Conservation (phyloP, 2,329 filamentous ascomycete species). For the Teratosphaeria zuluensis region DNA sequence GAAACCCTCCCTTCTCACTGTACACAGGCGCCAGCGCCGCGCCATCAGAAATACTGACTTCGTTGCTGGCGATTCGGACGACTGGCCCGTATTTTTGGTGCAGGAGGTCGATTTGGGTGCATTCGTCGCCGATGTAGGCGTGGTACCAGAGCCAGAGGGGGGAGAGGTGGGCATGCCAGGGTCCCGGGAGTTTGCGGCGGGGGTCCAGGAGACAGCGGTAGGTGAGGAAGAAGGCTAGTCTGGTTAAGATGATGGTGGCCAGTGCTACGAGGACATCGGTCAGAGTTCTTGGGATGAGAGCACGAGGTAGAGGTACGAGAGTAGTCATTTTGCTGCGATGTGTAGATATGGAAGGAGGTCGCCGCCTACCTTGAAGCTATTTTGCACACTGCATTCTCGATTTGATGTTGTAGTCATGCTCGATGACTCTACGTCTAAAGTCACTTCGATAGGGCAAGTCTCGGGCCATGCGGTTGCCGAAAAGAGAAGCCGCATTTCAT, state of each 20-base stretch:
- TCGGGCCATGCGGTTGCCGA: neutral
- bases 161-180: slow-evolving; percentile 18
- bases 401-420: neutral
- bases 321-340: neutral
- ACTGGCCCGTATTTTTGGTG: slow-evolving; percentile 61
- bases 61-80: slow-evolving; percentile 64
- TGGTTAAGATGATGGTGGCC: neutral
- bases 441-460: neutral
- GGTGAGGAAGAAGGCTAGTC: neutral
- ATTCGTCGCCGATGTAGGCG: slow-evolving; percentile 22
- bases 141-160: slow-evolving; percentile 20
- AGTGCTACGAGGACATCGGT: no score
- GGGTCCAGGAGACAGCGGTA: slow-evolving; percentile 27
- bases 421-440: neutral
- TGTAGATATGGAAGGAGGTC: no score
- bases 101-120: slow-evolving; percentile 13
- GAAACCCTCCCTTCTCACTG: slow-evolving; percentile 42
- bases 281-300: neutral
- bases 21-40: slow-evolving; percentile 43
- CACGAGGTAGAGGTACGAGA: no score
- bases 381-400: no score
- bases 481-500: no score
- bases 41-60: slow-evolving; percentile 41
- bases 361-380: no score
- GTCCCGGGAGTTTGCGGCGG: slow-evolving; percentile 25